Base-by-base conservation (phyloP, 2,329 filamentous ascomycete genomes). In the Fusarium penzigii region DNA sequence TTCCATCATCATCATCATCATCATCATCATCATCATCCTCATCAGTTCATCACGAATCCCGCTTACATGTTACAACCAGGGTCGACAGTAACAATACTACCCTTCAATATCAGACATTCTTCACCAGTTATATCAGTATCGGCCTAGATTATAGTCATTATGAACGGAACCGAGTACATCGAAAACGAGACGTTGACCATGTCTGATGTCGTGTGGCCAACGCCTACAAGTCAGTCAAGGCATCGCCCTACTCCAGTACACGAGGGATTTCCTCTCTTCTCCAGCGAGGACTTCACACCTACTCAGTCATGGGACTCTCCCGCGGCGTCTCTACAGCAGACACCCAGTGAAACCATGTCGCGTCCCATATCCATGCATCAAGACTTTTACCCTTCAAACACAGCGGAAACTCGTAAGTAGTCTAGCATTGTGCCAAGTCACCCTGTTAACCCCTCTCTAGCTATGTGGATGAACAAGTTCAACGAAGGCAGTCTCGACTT, bases 211-310 rank as follows among this genome's bases (percentile, higher is more conserved):
- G 70, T 79, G 60, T 85, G 82, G 81, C 79, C 81, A 51, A 80
- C 81, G 45, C 79, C 82, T 9, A 76, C 75, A 12, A 73, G 81
- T 39, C 78, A 81, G 48, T 70, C 75, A 52, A 75, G 79, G 56
- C 79, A 78, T 43, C 77, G 81, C 39, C 82, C 83, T 49, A 79
- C 79, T 41, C 83, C 82, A 39, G 84, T 85, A 51, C 81, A 85
- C 59, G 82, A 84, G 64, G 80, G 78, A 46, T 84, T 85, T 64
- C 80, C 81, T 16, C 86, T 82, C 69, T 82, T 78, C 63, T 72
- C 82, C 56, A 75, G 75, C 36, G 81, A 83, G 55, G 77, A 81
- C 42, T 82, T 77, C 57, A 73, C 75, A 42, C 72, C 76, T 5
- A 66, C 85, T 42, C 74, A 79, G 14, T 76, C 80, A 3, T 86